phyloP scores from a whole-genome alignment of 495 filamentous ascomycete species.

The Podospora appendiculata region DNA sequence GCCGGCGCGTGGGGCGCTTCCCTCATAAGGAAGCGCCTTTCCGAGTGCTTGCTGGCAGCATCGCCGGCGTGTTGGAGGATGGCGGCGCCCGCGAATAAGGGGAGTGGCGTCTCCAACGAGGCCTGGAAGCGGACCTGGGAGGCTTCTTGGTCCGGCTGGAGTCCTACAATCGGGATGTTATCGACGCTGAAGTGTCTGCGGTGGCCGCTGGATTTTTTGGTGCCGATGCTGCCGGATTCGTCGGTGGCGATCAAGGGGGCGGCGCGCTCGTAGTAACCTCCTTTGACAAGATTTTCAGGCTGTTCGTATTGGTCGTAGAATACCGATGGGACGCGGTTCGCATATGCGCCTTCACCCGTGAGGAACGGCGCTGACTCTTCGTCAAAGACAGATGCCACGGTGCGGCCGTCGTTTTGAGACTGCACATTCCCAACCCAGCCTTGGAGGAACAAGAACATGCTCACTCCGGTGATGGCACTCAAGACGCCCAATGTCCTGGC shows the following conservation, averaged over 20 bases:
- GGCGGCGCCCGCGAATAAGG: not conserved
- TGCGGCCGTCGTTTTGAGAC: not conserved
- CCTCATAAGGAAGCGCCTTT: conserved; percentile 21
- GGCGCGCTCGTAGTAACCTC: not conserved
- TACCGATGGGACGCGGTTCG: not conserved
- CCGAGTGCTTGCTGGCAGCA: not conserved
- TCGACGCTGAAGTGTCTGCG: conserved; percentile 24
- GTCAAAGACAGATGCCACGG: not conserved
- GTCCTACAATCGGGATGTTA: conserved; percentile 15
- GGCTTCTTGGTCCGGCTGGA: not conserved
- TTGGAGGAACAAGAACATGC: conserved; percentile 16
- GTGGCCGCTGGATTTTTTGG: not conserved
- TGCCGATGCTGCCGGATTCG: not conserved
- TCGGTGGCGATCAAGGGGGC: not conserved
- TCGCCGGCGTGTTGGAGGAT: not conserved
- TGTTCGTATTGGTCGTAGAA: not conserved
- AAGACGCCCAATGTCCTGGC: conserved; percentile 8
- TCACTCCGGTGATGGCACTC: conserved; percentile 7
- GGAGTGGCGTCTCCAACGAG: conserved; percentile 10
- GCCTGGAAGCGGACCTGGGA: conserved; percentile 21
- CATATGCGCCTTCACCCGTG: not conserved
- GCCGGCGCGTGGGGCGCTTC: conserved; percentile 20
- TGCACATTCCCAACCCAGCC: conserved; percentile 16
- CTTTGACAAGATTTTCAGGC: not conserved
- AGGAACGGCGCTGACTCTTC: conserved; percentile 21